These are phyloP conservation scores for Fragaria vesca DNA, from an alignment of 306 rosid species.

Conservation along the genomic window DNA sequence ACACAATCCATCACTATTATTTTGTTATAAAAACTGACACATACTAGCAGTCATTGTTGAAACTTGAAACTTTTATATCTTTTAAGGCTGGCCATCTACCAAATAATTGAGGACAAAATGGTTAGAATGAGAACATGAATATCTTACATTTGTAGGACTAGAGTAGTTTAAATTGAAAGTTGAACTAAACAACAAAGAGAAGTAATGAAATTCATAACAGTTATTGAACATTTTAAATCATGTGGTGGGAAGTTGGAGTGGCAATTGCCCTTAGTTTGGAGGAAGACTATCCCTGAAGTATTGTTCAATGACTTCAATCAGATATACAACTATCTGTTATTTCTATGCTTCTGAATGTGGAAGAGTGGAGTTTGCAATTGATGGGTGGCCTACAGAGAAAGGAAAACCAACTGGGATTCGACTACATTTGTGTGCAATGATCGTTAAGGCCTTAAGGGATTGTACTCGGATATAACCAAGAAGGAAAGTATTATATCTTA, in stretches of 20 bases:
- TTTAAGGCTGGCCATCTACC: neutral
- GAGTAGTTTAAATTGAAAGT: neutral
- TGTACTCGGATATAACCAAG: neutral
- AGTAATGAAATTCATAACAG: neutral
- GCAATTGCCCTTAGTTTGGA: neutral
- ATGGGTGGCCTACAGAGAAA: neutral
- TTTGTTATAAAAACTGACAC: neutral
- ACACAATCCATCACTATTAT: neutral
- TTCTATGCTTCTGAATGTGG: neutral
- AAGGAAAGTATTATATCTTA: neutral
- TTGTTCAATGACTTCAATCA: neutral
- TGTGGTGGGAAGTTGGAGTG: neutral
- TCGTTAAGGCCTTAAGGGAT: neutral
- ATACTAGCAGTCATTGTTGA: neutral
- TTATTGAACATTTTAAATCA: neutral
- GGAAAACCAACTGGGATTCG: neutral
- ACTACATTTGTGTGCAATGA: neutral
- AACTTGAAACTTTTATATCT: neutral
- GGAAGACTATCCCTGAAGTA: too few relatives aligned
- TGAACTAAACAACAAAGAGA: neutral
- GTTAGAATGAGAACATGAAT: neutral
- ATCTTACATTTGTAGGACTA: neutral
- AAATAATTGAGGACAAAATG: constrained; percentile 1
- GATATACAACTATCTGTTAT: too few relatives aligned
- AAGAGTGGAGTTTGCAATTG: neutral